Conservation (phyloP, 176 grass and related monocot species). For the Carex pumila region DNA sequence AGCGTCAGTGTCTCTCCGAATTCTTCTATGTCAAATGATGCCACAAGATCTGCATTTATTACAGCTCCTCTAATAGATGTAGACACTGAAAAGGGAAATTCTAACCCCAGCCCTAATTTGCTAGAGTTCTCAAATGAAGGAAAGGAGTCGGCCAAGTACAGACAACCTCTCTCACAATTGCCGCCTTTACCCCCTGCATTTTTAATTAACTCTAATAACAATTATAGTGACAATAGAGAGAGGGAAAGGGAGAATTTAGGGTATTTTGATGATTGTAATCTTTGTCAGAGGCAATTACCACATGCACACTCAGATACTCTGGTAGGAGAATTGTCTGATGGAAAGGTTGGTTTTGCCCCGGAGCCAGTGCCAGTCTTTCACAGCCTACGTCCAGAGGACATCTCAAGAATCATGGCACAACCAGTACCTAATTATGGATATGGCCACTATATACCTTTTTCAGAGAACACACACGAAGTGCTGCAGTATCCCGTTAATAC, state of each 20-base stretch:
- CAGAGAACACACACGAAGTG: constrained; percentile 15
- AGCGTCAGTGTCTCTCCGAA: constrained; percentile 48
- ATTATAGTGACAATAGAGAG: constrained; percentile 5
- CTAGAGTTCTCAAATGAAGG: constrained; percentile 11
- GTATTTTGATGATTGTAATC: constrained; percentile 50
- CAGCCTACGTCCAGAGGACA: constrained; percentile 67
- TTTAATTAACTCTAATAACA: constrained; percentile 42
- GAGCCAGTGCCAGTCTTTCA: constrained; percentile 44
- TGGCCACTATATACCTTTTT: constrained; percentile 28
- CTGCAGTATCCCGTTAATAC: constrained; percentile 5
- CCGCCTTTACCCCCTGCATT: constrained; percentile 83
- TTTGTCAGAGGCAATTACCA: constrained; percentile 64
- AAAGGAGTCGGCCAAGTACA: constrained; percentile 49
- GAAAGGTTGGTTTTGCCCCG: constrained; percentile 22
- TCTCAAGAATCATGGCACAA: constrained; percentile 47
- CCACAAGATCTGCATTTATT: constrained; percentile 42
- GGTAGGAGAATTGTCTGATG: constrained; percentile 43
- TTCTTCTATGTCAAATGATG: constrained; percentile 45
- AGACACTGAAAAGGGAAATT: constrained; percentile 15
- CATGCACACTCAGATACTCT: constrained; percentile 72
- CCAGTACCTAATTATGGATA: constrained; percentile 47
- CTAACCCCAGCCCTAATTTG: constrained; percentile 7
- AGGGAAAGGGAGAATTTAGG: constrained; percentile 5
- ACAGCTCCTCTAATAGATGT: constrained; percentile 38
- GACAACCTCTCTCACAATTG: constrained; percentile 83